Base-by-base conservation (phyloP, 768 basidiomycete species). In the Trichaptum fuscoviolaceum region DNA sequence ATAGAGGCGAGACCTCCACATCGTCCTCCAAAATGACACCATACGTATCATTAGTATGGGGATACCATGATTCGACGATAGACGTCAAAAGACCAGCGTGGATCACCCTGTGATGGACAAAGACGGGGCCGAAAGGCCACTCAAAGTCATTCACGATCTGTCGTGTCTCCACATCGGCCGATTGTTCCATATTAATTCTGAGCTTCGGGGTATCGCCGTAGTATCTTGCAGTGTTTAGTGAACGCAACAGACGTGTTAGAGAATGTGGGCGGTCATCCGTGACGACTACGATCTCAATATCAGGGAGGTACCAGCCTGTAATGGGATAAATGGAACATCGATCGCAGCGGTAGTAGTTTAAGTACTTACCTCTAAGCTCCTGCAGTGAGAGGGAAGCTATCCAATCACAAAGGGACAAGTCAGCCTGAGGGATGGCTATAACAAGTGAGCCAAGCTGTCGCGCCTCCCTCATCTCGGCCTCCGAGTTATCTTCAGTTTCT, bases 1-100 rank as follows among this genome's bases (percentile, higher is more conserved):
- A 93, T 27, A 93, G 73, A 0, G 92, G 90, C 9, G 92, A 94
- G 8, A 95, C 75, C 73, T 96, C 94, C 10, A 93, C 81, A 72
- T 96, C 93, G 71, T 95, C 93, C 75, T 95, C 93, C 24, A 95
- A 82, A 23, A 95, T 77, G 23, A 95, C 73, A 7, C 90, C 93
- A 73, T 93, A 94, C 1, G 86, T 84, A 70, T 95, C 78, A 67
- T 92, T 83, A 34, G 83, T 81, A 26, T 79, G 76, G 5, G 94
- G 93, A 72, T 92, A 95, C 93, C 94, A 96, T 5, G 92, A 91
- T 76, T 95, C 93, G 17, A 94, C 89, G 17, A 96, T 87, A 7
- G 93, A 91, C 2, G 91, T 83, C 64, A 95, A 83, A 23, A 95
- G 80, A 4, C 93, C 93, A 1, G 87, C 93, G 66, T 87, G 88